Evolutionary conservation across 768 basidiomycete species (phyloP), one percentile per base, ranked within the genome.

Genomic region (Rhizopogon sp.): DNA sequence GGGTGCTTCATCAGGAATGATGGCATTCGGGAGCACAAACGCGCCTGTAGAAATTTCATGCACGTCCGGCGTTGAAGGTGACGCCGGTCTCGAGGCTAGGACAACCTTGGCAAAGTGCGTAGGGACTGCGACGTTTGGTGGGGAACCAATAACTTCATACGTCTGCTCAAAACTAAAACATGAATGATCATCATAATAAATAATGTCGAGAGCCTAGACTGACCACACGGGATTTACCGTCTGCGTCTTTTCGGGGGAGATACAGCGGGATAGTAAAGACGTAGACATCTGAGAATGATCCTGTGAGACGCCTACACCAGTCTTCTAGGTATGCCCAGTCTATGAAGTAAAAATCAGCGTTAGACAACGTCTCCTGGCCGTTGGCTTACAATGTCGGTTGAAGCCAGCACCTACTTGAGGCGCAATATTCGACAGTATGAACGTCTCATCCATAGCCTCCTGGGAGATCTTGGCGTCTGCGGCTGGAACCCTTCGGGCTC

Each of bases 101-200:
- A 98, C 85, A 33, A 98, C 95, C 70, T 98, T 98, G 33, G 96
- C 95, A 68, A 98, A 98, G 68, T 99, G 97, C 5, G 97, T 98
- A 1, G 97, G 97, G 16, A 99, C 97, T 47, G 90, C 78, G 56
- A 98, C 76, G 64, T 89, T 92, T 10, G 94, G 93, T 10, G 93
- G 92, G 16, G 80, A 80, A 0, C 97, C 97, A 60, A 99, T 98
- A 42, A 99, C 88, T 78, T 99, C 96, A 67, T 98, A 85, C 3
- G 81, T 85, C 93, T 98, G 52, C 45, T 51, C 43, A 6, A 51
- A 17, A 6, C 6, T 43, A 6, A 51, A 17, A 7, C 5, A 40
- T 3, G 37, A 42, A 49, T 20, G 25, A 49, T 20, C 29, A 49
- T 1, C 10, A 17, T 1, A 6, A 50, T 33, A 31, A 35, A 50